A percentile compares a stretch with the other conserved stretches of the same genome.
Evolutionary conservation across 768 basidiomycete genomes (phyloP).

Genomic region (Sporobolomyces pararoseus): DNA sequence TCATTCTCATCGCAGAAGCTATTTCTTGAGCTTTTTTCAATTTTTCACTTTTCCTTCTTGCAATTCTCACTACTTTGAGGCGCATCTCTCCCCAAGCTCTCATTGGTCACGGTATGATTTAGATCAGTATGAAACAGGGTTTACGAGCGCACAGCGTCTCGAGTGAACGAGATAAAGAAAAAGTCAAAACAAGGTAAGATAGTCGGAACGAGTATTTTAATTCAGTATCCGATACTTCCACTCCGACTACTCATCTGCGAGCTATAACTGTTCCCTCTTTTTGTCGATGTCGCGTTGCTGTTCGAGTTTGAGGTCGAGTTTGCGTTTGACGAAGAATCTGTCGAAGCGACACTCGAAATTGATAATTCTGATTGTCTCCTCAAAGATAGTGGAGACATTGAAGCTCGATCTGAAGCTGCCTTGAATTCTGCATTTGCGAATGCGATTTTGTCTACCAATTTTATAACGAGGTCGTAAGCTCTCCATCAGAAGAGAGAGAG

Average conservation of each 20-base stretch:
- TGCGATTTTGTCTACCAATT: constrained; percentile 39
- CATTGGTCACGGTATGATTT: too few relatives aligned
- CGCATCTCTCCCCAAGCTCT: too few relatives aligned
- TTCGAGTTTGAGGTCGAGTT: not conserved
- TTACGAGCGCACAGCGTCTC: too few relatives aligned
- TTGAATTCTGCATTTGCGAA: constrained; percentile 36
- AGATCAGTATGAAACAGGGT: too few relatives aligned
- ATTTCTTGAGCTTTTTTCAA: too few relatives aligned
- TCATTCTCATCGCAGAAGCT: too few relatives aligned
- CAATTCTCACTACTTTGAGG: too few relatives aligned
- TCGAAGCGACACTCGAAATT: constrained; percentile 9
- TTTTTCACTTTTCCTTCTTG: too few relatives aligned
- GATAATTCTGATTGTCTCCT: constrained; percentile 26
- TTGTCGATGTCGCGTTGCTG: not conserved
- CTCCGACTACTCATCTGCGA: constrained; percentile 10
- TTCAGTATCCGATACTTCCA: constrained; percentile 13
- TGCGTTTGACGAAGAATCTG: not conserved
- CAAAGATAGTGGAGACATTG: constrained; percentile 15
- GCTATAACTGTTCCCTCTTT: not conserved
- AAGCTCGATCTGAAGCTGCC: constrained; percentile 19
- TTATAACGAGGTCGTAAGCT: not conserved
- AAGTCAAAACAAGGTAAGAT: not conserved
- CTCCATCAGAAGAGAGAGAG: too few relatives aligned
- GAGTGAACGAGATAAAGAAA: not conserved
- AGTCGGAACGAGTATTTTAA: too few relatives aligned